Evolutionary conservation across 1,284 basidiomycete genomes (phyloP), one percentile per base, ranked within the genome.

Genomic region (Rhodotorula sp.): DNA sequence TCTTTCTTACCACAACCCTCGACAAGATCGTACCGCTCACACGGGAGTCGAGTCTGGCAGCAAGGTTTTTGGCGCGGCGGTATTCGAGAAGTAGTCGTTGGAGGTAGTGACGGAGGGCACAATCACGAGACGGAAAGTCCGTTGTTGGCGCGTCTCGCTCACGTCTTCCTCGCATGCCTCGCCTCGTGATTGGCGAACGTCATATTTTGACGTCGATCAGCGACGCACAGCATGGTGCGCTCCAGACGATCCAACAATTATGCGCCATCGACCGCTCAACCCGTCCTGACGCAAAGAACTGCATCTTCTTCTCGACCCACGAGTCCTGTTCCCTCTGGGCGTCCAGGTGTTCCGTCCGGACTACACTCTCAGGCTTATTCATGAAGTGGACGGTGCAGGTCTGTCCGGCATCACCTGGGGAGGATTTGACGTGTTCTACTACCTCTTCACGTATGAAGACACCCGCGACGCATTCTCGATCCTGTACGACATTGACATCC

Each of bases 391-490:
- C 34, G 40, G 16, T 13, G 22, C 62, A 68, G 67, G 67, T 52
- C 46, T 70, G 13, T 48, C 37, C 10, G 72, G 62, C 5, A 68
- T 72, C 46, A 70, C 68, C 6, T 72, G 73, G 72, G 48, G 59
- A 46, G 71, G 71, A 3, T 73, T 60, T 34, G 31, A 65, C 26
- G 47, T 46, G 24, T 73, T 73, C 28, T 59, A 56, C 51, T 73
- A 70, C 59, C 62, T 73, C 18, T 73, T 73, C 58, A 68, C 60
- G 44, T 65, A 75, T 59, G 71, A 75, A 50, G 73, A 75, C 51
- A 73, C 68, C 46, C 51, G 73, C 18, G 73, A 75, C 59, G 51
- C 65, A 0, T 75, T 75, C 47, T 26, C 30, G 8, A 75, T 75
- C 47, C 73, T 72, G 26, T 57, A 75, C 60, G 73, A 75, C 59